Evolutionary conservation across 345 rosid genomes (phyloP).

Genomic region (Eucalyptus sp.): DNA sequence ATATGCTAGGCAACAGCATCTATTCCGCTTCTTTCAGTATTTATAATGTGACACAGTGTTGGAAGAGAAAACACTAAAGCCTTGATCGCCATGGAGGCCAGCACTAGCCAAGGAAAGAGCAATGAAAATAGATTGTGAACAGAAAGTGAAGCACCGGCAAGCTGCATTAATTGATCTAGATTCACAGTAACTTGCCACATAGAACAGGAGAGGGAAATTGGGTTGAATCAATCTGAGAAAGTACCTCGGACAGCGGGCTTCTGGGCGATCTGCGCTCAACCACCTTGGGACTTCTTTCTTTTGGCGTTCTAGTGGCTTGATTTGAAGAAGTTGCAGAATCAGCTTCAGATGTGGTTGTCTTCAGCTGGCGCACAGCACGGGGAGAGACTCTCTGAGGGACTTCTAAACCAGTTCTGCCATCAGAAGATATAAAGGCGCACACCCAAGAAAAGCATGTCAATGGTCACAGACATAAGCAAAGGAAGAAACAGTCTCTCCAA

Average conservation of each 20-base stretch:
- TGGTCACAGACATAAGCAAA: neutral
- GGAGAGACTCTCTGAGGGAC: conserved; percentile 71
- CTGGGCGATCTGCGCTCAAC: conserved; percentile 60
- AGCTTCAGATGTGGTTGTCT: conserved; percentile 33
- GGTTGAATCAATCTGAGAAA: neutral
- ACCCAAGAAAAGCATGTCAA: neutral
- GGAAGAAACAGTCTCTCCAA: neutral
- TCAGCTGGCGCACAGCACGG: conserved; percentile 66
- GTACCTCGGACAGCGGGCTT: conserved; percentile 81
- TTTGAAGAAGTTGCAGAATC: conserved; percentile 49
- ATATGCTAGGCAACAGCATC: neutral
- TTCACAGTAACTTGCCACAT: neutral
- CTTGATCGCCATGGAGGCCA: neutral
- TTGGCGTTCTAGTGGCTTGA: conserved; percentile 44
- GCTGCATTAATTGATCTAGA: neutral
- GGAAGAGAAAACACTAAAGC: neutral
- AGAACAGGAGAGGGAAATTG: neutral
- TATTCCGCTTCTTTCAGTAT: neutral
- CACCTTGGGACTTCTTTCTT: conserved; percentile 73
- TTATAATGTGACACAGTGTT: neutral
- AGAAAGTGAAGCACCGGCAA: neutral
- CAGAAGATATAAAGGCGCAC: neutral
- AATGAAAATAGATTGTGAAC: neutral
- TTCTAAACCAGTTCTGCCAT: conserved; percentile 48
- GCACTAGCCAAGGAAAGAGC: neutral